Evolutionary conservation across 805 yeast species (phyloP).

Genomic region (Yamadazyma insecticola): DNA sequence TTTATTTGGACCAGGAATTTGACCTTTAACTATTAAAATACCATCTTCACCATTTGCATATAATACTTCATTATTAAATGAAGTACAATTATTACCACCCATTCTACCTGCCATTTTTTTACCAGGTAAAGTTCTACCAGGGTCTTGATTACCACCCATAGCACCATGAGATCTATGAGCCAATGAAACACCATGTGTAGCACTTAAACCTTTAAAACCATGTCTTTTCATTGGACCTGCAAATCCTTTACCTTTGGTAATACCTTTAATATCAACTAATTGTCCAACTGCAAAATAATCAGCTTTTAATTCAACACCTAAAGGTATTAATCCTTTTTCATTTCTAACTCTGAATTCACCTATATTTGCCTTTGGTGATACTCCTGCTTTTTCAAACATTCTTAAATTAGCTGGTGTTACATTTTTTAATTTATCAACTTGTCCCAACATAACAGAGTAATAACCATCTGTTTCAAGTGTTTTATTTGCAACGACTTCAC

Average conservation of each 20-base stretch:
- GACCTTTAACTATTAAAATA: slow-evolving; percentile 67
- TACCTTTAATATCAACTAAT: slow-evolving; percentile 73
- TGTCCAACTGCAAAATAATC: slow-evolving; percentile 84
- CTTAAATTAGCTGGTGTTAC: slow-evolving; percentile 59
- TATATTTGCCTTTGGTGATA: slow-evolving; percentile 74
- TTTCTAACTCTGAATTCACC: slow-evolving; percentile 78
- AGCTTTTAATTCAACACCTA: slow-evolving; percentile 76
- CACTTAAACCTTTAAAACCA: slow-evolving; percentile 83
- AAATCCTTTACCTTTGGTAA: slow-evolving; percentile 91
- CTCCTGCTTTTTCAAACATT: slow-evolving; percentile 71
- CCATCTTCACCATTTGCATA: slow-evolving; percentile 80
- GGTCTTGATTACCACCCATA: slow-evolving; percentile 91
- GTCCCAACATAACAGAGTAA: slow-evolving; percentile 83
- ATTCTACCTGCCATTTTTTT: slow-evolving; percentile 98
- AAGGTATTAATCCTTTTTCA: slow-evolving; percentile 59
- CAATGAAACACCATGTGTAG: slow-evolving; percentile 92
- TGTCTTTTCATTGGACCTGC: slow-evolving; percentile 98
- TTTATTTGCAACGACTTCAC: slow-evolving; percentile 76
- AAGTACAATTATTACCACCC: slow-evolving; percentile 76
- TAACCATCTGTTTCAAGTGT: slow-evolving; percentile 74
- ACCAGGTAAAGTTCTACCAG: slow-evolving; percentile 94
- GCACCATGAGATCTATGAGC: slow-evolving; percentile 97
- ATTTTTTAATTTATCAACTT: slow-evolving; percentile 64
- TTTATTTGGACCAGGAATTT: slow-evolving; percentile 86
- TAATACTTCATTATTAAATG: slow-evolving; percentile 70